Evolutionary conservation across 352 stramenopile genomes (phyloP).

Genomic region (Globisporangium heterothallicum): DNA sequence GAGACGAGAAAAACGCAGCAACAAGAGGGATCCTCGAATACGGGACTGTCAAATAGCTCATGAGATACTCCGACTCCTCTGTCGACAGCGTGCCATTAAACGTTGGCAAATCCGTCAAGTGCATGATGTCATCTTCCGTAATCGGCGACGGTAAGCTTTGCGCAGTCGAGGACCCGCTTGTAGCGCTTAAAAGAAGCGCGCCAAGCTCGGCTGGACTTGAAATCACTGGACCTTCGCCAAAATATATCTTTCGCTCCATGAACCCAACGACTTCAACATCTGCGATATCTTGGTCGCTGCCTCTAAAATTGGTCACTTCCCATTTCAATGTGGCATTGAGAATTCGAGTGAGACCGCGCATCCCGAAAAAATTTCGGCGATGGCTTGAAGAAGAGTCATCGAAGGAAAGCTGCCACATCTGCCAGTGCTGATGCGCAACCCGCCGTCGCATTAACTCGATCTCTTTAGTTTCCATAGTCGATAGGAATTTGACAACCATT

Average conservation of each 20-base stretch:
- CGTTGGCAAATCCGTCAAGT: slow-evolving; percentile 93
- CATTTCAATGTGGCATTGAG: slow-evolving; percentile 69
- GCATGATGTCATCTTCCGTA: slow-evolving; percentile 97
- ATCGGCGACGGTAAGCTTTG: slow-evolving; percentile 41
- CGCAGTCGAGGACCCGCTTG: slow-evolving; percentile 30
- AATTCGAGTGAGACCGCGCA: slow-evolving; percentile 60
- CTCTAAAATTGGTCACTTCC: slow-evolving; percentile 86
- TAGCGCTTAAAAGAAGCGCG: slow-evolving; percentile 47
- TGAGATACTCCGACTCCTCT: slow-evolving; percentile 96
- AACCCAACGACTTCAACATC: slow-evolving; percentile 87
- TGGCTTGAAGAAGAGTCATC: slow-evolving; percentile 74
- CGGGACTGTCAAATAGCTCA: slow-evolving; percentile 98
- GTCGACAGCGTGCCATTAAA: slow-evolving; percentile 95
- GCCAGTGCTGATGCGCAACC: slow-evolving; percentile 67
- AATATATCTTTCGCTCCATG: slow-evolving; percentile 84
- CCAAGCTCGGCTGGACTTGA: slow-evolving; percentile 70
- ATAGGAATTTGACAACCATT: slow-evolving; percentile 83
- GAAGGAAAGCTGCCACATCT: slow-evolving; percentile 88
- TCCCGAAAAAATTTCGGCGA: slow-evolving; percentile 73
- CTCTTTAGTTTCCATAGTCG: slow-evolving; percentile 89
- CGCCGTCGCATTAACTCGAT: slow-evolving; percentile 84
- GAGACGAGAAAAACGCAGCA: slow-evolving; percentile 95
- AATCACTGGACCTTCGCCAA: slow-evolving; percentile 81
- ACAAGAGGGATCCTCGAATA: slow-evolving; percentile 98
- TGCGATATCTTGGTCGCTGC: slow-evolving; percentile 84